Evolutionary conservation across 2,329 filamentous ascomycete genomes (phyloP), one percentile per base, ranked within the genome.

Genomic region (Cryphonectria radicalis): DNA sequence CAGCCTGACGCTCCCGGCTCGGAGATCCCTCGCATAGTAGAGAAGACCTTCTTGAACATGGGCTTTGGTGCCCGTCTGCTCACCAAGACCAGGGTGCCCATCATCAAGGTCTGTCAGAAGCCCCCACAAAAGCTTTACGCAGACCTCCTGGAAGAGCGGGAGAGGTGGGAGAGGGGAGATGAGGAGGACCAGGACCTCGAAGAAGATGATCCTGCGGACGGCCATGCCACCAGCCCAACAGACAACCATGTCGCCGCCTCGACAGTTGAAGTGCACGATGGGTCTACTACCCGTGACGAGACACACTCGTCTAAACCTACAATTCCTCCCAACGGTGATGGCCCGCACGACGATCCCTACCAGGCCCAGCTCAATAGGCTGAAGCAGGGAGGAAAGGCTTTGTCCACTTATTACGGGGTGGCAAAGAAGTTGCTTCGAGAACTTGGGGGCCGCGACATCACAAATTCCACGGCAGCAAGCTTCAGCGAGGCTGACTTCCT

Each of bases 81-180:
- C 3, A 92, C 92, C 1, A 89, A 90, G 68, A 96, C 94, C 1
- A 87, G 94, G 73, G 92, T 97, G 4, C 93, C 94, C 0, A 97
- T 97, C 74, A 91, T 97, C 78, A 96, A 97, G 78, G 86, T 97
- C 22, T 97, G 94, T 77, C 87, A 95, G 78, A 87, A 83, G 59
- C 94, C 94, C 2, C 85, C 88, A 0, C 80, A 86, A 1, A 84
- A 87, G 70, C 84, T 97, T 1, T 87, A 87, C 19, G 78, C 82
- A 13, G 89, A 88, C 70, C 84, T 97, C 6, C 77, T 88, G 5
- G 86, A 89, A 46, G 91, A 92, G 76, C 88, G 92, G 8, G 81
- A 84, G 60, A 93, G 90, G 76, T 95, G 93, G 92, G 92, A 95
- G 74, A 86, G 81, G 62, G 89, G 84, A 62, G 83, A 81, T 66